Base-by-base conservation (phyloP, 139 green algal species). In the Chlamydomonas schloesseri region DNA sequence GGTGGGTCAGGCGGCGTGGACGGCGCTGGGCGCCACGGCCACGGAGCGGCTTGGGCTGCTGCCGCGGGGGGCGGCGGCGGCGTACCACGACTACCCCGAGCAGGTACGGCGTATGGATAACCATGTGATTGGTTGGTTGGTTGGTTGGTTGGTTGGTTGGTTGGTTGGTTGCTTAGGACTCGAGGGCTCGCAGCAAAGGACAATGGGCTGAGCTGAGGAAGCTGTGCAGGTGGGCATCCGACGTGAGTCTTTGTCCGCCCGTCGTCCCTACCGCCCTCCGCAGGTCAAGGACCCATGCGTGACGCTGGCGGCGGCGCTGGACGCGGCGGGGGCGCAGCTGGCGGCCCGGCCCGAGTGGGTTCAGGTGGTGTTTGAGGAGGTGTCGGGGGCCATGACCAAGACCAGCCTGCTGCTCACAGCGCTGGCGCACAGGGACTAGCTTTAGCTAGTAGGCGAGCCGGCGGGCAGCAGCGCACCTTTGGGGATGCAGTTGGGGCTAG, bases 41-140 rank as follows among this genome's bases (percentile, higher is more conserved):
- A 24, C 67, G 69, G 81, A 87, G 53, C 26, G 34, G 53, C 81
- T 87, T 69, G 81, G 26, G 69, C 81, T 87, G 69, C 69, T 87
- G 53, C 69, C 71, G 69, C 69, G 81, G 69, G 0, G 81, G 18
- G 81, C 81, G 29, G 81, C 81, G 8, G 69, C 69, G 34, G 55
- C 53, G 26, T 87, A 87, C 81, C 81, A 87, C 69, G 53, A 62
- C n/a, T 87, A 87, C 81, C 81, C 81, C 15, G 26, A 37, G 2
- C 15, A 47, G 34, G 81, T 87, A 20, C 53, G 50, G n/a, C n/a
- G n/a, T n/a, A n/a, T n/a, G n/a, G n/a, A n/a, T n/a, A n/a, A n/a
- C n/a, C n/a, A n/a, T n/a, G n/a, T n/a, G n/a, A n/a, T n/a, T n/a
- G n/a, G n/a, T n/a, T n/a, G n/a, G n/a, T n/a, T n/a, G n/a, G n/a